Conservation (phyloP, 2,329 filamentous ascomycete species). For the Tolypocladium pustulatum region DNA sequence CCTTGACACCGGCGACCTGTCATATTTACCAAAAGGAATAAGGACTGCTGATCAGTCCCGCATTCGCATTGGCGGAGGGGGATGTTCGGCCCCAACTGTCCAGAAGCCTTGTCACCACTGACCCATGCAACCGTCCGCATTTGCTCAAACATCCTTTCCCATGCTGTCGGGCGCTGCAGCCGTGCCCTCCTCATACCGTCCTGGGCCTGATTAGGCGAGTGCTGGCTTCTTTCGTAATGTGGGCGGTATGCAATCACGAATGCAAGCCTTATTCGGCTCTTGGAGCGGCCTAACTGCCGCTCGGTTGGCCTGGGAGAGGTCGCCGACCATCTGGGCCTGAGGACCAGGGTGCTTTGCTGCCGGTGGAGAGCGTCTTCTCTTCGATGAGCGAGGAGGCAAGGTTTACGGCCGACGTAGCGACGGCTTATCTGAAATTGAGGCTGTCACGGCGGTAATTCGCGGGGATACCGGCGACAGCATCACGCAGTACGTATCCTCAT, state of each 20-base stretch:
- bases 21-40: neutral
- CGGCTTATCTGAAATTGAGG: neutral
- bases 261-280: neutral
- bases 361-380: neutral
- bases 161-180: neutral
- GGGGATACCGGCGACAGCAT: neutral
- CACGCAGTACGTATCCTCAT: neutral
- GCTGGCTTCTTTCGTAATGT: neutral
- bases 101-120: neutral
- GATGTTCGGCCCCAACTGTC: neutral
- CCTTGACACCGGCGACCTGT: neutral
- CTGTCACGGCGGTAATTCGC: neutral
- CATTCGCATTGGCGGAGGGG: neutral
- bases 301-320: neutral
- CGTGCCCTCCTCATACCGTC: neutral
- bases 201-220: neutral
- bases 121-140: neutral
- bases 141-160: neutral
- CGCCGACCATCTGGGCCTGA: neutral
- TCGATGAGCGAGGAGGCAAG: neutral
- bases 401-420: neutral
- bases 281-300: constrained; percentile 1
- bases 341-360: neutral
- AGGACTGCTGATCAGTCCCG: neutral
- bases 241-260: neutral